Percentiles rank a stretch among this genome's conserved stretches.
These are phyloP conservation scores for Terana coerulea DNA, from an alignment of 768 basidiomycete species.

Conservation along the genomic window DNA sequence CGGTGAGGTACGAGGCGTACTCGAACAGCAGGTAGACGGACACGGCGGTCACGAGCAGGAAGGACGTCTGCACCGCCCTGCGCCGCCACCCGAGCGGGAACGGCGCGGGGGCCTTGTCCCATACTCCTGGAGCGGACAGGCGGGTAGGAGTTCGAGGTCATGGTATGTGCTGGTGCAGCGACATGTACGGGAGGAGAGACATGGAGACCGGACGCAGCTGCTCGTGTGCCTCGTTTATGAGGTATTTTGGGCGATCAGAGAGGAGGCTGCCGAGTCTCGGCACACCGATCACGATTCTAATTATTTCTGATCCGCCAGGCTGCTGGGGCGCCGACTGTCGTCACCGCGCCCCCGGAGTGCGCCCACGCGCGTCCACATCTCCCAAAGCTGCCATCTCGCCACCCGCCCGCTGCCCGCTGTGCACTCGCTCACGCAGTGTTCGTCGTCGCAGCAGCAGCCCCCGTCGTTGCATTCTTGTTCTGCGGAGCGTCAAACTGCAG, in stretches of 20 bases:
- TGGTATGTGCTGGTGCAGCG: neutral
- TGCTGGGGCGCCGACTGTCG: neutral
- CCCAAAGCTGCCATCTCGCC: neutral
- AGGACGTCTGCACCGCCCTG: slow-evolving; percentile 5
- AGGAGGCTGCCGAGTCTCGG: neutral
- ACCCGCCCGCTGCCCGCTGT: neutral
- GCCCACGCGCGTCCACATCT: slow-evolving; percentile 3
- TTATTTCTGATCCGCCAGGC: neutral
- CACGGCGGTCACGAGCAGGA: slow-evolving; percentile 11
- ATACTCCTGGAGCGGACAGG: slow-evolving; percentile 14
- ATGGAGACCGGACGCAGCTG: slow-evolving; percentile 4
- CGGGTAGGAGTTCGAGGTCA: slow-evolving; percentile 11
- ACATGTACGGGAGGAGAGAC: slow-evolving; percentile 5
- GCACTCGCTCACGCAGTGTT: neutral
- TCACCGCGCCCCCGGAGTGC: neutral
- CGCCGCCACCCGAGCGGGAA: neutral
- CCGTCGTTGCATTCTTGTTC: neutral
- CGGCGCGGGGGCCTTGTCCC: slow-evolving; percentile 7
- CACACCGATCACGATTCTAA: neutral
- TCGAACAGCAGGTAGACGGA: slow-evolving; percentile 17
- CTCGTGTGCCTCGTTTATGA: slow-evolving; percentile 12
- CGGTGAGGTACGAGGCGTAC: slow-evolving; percentile 12
- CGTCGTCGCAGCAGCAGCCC: neutral
- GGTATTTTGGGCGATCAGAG: neutral
- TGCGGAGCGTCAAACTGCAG: neutral